Evolutionary conservation across 306 rosid species (phyloP).

Genomic region (Ammopiptanthus mongolicus): DNA sequence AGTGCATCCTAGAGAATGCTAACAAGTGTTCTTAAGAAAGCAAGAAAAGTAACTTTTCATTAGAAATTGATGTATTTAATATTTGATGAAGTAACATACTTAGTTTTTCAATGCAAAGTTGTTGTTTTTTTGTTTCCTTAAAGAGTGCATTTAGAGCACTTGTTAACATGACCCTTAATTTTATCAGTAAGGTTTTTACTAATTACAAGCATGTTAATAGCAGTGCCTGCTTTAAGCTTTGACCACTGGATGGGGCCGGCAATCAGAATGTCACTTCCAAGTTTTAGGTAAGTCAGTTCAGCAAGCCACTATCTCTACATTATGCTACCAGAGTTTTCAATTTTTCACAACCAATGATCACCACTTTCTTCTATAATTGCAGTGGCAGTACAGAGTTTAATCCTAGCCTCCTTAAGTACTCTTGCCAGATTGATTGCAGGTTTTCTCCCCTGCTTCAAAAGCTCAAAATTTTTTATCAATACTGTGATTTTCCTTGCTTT

Average conservation of each 20-base stretch:
- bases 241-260: slow-evolving; percentile 69
- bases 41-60: too few species aligned
- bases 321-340: neutral
- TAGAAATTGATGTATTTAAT: too few species aligned
- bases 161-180: too few species aligned
- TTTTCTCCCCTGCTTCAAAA: slow-evolving; percentile 6
- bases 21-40: too few species aligned
- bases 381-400: slow-evolving; percentile 64
- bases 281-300: slow-evolving; percentile 64
- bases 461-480: neutral
- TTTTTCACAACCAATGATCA: neutral
- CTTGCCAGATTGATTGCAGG: slow-evolving; percentile 85
- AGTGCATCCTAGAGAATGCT: neutral
- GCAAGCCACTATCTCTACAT: neutral
- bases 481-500: neutral
- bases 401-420: slow-evolving; percentile 77
- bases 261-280: slow-evolving; percentile 79
- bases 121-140: too few species aligned
- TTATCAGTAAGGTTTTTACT: neutral
- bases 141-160: too few species aligned
- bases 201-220: slow-evolving; percentile 24
- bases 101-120: too few species aligned
- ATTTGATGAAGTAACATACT: too few species aligned
- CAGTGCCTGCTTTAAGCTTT: slow-evolving; percentile 41
- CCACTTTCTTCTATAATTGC: slow-evolving; percentile 29